Base-by-base conservation (phyloP, 73 alveolate genomes). In the Paramecium primaurelia region DNA sequence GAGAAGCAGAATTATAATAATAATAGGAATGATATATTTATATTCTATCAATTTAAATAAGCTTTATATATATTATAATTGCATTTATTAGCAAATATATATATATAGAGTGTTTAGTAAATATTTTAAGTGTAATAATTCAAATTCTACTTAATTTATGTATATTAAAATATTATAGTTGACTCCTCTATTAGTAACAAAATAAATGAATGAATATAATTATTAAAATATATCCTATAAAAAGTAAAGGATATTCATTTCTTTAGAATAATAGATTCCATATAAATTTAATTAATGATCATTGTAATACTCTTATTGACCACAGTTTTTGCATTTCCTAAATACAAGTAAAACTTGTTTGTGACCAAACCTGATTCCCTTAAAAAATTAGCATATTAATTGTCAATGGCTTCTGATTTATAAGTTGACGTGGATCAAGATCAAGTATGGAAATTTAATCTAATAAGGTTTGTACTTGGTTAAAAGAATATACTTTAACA, bases 271-370 rank as follows among this genome's bases (percentile, higher is more conserved):
- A 54, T 54, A 45, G 71, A 80, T 44, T 80, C 91, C 91, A 80
- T 80, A 80, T 45, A 42, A 80, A 64, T 64, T 64, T 64, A 64
- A 64, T 64, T 64, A 64, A 64, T 64, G 84, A 64, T 64, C 84
- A 64, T 64, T 64, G 47, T 51, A 34, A 64, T 64, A 64, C 28
- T 34, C 84, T 34, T 64, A 34, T 34, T 64, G 51, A 64, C 84
- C 47, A 34, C 84, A 64, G 84, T 64, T 64, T 64, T 64, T 64
- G 84, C 84, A 32, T 64, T 64, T 34, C 49, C 84, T 5, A 64
- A 28, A 34, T 64, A 64, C 84, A 64, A 64, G 84, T 10, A 64
- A 64, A 32, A 28, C 22, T 3, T 64, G 51, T 34, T 64, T 34
- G 47, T 34, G 25, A 32, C 30, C 28, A 64, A 64, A 64, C 84